Base-by-base conservation (phyloP, 2,329 filamentous ascomycete genomes). In the Aaosphaeria pasadenensis region DNA sequence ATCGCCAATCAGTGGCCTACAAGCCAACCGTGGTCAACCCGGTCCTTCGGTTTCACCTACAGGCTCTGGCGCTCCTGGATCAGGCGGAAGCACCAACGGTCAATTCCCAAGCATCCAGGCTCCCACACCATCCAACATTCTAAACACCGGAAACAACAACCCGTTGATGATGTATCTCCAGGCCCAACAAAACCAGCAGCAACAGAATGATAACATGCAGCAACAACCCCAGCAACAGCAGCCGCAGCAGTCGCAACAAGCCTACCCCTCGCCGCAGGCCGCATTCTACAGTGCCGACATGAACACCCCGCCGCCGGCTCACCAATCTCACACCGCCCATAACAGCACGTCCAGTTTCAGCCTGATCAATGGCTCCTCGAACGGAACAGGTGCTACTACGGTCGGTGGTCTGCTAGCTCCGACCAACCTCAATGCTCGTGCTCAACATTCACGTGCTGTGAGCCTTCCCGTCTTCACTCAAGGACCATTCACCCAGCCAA, bases 161-260 rank as follows among this genome's bases (percentile, higher is more conserved):
- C 92, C 92, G 0, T 72, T 97, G 69, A 96, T 91, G 28, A 85
- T 96, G 83, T 97, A 96, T 68, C 80, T 96, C 50, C 92, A 86
- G 71, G 90, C 95, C 64, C 67, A 71, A 48, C 71, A 75, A 48
- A 70, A 69, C 46, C 67, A 74, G 41, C 71, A 76, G 49, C 73
- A 74, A 4, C 72, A 72, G 53, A 68, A 65, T 6, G 54, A 64
- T 13, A 58, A 61, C 24, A 53, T 63, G 35, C 59, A 63, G 28
- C 61, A 63, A 35, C 59, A 65, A 11, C 55, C 60, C 24, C 52
- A 56, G 24, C 62, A 66, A 38, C 57, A 57, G 38, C 55, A 57
- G 17, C 78, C 80, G 51, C 79, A 91, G 55, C 74, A 79, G 47
- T 67, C 71, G 44, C 83, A 88, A 46, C 83, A 87, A 54, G 80